These are phyloP conservation scores for Auricularia auricula-judae DNA, from an alignment of 768 basidiomycete genomes.

Conservation along the genomic window DNA sequence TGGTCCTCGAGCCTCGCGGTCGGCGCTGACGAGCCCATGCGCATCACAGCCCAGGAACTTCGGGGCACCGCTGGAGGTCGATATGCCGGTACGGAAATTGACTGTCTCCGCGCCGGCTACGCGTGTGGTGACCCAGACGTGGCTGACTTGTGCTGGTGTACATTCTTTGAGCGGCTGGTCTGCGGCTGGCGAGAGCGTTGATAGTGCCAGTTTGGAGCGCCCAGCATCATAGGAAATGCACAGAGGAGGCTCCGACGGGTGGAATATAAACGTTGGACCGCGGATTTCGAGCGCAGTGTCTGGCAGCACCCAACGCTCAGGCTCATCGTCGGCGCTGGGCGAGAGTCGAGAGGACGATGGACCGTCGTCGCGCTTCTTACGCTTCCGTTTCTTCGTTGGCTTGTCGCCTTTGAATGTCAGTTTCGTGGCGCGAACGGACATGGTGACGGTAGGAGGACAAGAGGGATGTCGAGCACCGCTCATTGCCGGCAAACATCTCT, in stretches of 20 bases:
- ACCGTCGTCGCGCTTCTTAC: slow-evolving; percentile 36
- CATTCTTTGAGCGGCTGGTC: slow-evolving; percentile 29
- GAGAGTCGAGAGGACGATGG: not conserved
- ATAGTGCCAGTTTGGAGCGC: slow-evolving; percentile 40
- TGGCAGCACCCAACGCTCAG: slow-evolving; percentile 73
- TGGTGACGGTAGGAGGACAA: not conserved
- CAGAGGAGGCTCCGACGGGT: slow-evolving; percentile 74
- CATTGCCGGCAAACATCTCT: too few species aligned
- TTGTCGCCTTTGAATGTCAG: slow-evolving; percentile 89
- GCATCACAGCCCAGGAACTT: slow-evolving; percentile 81
- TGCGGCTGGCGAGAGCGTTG: slow-evolving; percentile 29
- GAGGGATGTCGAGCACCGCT: too few species aligned
- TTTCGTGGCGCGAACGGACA: slow-evolving; percentile 48
- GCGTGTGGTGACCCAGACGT: slow-evolving; percentile 87
- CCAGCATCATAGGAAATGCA: slow-evolving; percentile 72
- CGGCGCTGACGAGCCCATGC: slow-evolving; percentile 72
- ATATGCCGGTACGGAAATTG: slow-evolving; percentile 71
- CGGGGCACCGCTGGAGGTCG: not conserved
- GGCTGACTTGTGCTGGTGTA: slow-evolving; percentile 68
- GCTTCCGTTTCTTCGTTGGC: slow-evolving; percentile 69
- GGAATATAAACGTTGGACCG: slow-evolving; percentile 77
- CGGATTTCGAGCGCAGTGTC: slow-evolving; percentile 63
- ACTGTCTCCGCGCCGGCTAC: slow-evolving; percentile 75
- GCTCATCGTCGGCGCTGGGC: slow-evolving; percentile 35
- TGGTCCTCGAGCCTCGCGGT: slow-evolving; percentile 81